Percentiles rank a stretch among this genome's conserved stretches.
Evolutionary conservation across 345 rosid species (phyloP).

Genomic region (Eucalyptus leucophloia): DNA sequence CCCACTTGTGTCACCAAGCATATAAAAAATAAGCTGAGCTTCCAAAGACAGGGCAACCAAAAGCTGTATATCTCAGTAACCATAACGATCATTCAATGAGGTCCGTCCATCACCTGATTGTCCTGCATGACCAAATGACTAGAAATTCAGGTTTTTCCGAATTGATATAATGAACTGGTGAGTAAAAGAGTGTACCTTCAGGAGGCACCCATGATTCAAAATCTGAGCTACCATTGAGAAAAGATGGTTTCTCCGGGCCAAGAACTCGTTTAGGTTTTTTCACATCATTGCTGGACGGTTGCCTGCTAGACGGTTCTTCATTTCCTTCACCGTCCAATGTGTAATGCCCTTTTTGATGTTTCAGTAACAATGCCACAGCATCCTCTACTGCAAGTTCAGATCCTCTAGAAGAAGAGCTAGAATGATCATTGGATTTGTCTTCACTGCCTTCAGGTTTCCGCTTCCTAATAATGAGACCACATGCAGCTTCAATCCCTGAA

Average conservation of each 20-base stretch:
- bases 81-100: slow-evolving; percentile 67
- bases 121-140: slow-evolving; percentile 28
- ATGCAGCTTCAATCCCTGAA: slow-evolving; percentile 32
- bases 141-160: background rate
- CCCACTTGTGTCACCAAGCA: background rate
- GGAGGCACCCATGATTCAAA: slow-evolving; percentile 92
- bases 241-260: slow-evolving; percentile 79
- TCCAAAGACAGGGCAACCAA: background rate
- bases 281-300: slow-evolving; percentile 21
- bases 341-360: slow-evolving; percentile 62
- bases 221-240: slow-evolving; percentile 32
- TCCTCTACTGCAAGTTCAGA: slow-evolving; percentile 57
- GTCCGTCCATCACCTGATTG: slow-evolving; percentile 98
- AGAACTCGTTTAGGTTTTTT: slow-evolving; percentile 47
- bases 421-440: slow-evolving; percentile 6
- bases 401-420: slow-evolving; percentile 21
- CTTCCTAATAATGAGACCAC: slow-evolving; percentile 86
- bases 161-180: background rate
- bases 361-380: slow-evolving; percentile 80
- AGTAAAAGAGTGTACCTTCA: slow-evolving; percentile 37
- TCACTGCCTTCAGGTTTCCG: slow-evolving; percentile 26
- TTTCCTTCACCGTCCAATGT: slow-evolving; percentile 22
- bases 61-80: slow-evolving; percentile 31
- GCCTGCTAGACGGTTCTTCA: slow-evolving; percentile 8
- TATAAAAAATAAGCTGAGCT: background rate